A percentile compares a stretch with the other conserved stretches of the same genome.
These are phyloP conservation scores for Calonectria pteridis DNA, from an alignment of 2,329 filamentous ascomycete genomes.

Conservation along the genomic window DNA sequence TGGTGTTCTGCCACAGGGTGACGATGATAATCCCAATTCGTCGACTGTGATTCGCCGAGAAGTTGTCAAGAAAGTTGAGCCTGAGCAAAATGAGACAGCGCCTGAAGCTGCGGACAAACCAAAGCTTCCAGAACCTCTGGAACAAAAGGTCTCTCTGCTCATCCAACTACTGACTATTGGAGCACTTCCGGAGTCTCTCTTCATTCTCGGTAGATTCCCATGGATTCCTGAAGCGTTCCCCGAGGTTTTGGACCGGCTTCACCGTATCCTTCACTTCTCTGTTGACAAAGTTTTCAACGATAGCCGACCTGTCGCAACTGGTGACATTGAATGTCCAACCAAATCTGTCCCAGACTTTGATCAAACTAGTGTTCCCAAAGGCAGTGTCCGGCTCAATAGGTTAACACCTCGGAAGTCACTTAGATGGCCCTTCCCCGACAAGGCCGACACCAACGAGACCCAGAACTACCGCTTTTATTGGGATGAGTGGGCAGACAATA, in stretches of 20 bases:
- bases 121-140: conserved; percentile 77
- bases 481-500: conserved; percentile 95
- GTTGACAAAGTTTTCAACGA: conserved; percentile 78
- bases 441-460: conserved; percentile 79
- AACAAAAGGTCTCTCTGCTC: conserved; percentile 89
- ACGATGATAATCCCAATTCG: conserved; percentile 76
- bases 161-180: conserved; percentile 91
- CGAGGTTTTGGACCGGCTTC: conserved; percentile 82
- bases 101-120: conserved; percentile 61
- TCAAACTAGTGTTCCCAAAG: conserved; percentile 76
- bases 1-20: conserved; percentile 75
- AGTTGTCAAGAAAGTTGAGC: conserved; percentile 62
- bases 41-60: conserved; percentile 63
- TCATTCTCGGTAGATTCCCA: conserved; percentile 90
- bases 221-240: conserved; percentile 91
- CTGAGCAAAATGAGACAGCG: conserved; percentile 61
- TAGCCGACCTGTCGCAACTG: conserved; percentile 52
- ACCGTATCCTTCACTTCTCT: conserved; percentile 87
- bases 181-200: conserved; percentile 91
- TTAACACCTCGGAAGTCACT: conserved; percentile 75
- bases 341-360: conserved; percentile 67
- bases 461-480: conserved; percentile 94
- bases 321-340: conserved; percentile 52
- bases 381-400: conserved; percentile 72
- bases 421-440: conserved; percentile 88